Conservation (phyloP, 306 rosid genomes). For the Glycine tomentella region DNA sequence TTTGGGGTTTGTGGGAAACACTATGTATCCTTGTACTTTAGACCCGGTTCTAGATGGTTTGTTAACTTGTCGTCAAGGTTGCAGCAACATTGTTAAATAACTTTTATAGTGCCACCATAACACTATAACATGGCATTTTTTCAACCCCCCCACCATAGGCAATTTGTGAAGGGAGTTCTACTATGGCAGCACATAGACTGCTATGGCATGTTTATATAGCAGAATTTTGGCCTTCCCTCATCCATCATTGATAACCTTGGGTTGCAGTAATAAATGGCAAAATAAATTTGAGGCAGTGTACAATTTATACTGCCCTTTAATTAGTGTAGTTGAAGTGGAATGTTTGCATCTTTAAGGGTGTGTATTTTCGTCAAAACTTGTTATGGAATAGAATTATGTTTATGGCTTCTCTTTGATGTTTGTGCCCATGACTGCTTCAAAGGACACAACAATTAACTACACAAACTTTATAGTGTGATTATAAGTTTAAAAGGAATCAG, state of each 20-base stretch:
- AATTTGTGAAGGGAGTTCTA: too few species aligned
- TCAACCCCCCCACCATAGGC: too few species aligned
- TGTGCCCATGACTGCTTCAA: slow-evolving; percentile 17
- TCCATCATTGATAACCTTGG: neutral
- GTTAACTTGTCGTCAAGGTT: neutral
- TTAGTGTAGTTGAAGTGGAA: neutral
- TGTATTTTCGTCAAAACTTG: neutral
- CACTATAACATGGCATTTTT: too few species aligned
- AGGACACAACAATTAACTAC: slow-evolving; percentile 29
- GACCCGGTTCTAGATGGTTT: neutral
- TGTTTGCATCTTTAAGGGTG: neutral
- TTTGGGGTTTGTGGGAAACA: neutral
- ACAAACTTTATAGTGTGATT: slow-evolving; percentile 26
- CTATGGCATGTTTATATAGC: too few species aligned
- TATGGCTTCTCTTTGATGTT: slow-evolving; percentile 19
- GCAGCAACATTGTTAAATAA: too few species aligned
- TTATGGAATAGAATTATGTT: slow-evolving; percentile 1
- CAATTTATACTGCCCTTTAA: neutral
- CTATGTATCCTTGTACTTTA: neutral
- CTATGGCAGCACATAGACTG: too few species aligned
- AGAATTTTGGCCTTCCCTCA: too few species aligned
- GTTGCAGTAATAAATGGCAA: neutral
- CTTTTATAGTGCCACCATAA: too few species aligned
- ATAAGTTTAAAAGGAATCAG: slow-evolving; percentile 23
- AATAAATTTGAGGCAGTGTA: neutral